Percentiles rank a stretch among this genome's conserved stretches.
Evolutionary conservation across 2,329 filamentous ascomycete species (phyloP).

Genomic region (Fusarium nematophilum): DNA sequence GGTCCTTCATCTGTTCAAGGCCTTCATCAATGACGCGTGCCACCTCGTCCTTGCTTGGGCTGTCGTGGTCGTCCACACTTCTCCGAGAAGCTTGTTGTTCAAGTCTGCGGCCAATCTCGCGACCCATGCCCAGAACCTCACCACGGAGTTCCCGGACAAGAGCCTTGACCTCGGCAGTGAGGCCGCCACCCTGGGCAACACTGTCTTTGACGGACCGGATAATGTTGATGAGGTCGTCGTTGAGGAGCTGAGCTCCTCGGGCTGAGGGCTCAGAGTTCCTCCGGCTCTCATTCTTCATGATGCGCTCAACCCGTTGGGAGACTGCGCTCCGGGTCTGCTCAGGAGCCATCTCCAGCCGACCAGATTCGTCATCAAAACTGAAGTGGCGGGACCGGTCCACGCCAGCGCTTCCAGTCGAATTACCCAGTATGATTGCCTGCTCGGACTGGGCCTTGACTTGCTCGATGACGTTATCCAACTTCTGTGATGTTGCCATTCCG

Average conservation of each 20-base stretch:
- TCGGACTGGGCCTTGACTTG: slow-evolving; percentile 67
- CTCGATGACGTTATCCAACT: slow-evolving; percentile 76
- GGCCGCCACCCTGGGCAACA: slow-evolving; percentile 85
- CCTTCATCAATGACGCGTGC: slow-evolving; percentile 82
- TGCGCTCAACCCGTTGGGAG: slow-evolving; percentile 55
- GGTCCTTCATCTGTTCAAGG: slow-evolving; percentile 82
- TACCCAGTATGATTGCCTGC: slow-evolving; percentile 53
- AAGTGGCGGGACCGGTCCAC: slow-evolving; percentile 44
- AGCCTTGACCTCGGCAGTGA: slow-evolving; percentile 92
- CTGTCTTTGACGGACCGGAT: slow-evolving; percentile 92
- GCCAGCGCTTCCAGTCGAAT: slow-evolving; percentile 23
- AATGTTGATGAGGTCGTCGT: slow-evolving; percentile 84
- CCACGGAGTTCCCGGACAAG: slow-evolving; percentile 89
- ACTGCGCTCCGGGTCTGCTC: slow-evolving; percentile 48
- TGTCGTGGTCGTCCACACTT: slow-evolving; percentile 58
- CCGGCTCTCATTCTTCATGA: slow-evolving; percentile 57
- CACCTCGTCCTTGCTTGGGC: slow-evolving; percentile 74
- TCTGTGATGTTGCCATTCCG: slow-evolving; percentile 69
- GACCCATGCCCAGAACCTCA: slow-evolving; percentile 93
- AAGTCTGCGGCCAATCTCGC: slow-evolving; percentile 86
- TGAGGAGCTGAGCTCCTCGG: slow-evolving; percentile 67
- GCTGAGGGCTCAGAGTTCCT: slow-evolving; percentile 57
- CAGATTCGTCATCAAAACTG: slow-evolving; percentile 57
- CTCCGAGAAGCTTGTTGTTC: slow-evolving; percentile 71
- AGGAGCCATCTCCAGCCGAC: slow-evolving; percentile 49